Base-by-base conservation (phyloP, 2,329 filamentous ascomycete genomes). In the Daldinia sp. region DNA sequence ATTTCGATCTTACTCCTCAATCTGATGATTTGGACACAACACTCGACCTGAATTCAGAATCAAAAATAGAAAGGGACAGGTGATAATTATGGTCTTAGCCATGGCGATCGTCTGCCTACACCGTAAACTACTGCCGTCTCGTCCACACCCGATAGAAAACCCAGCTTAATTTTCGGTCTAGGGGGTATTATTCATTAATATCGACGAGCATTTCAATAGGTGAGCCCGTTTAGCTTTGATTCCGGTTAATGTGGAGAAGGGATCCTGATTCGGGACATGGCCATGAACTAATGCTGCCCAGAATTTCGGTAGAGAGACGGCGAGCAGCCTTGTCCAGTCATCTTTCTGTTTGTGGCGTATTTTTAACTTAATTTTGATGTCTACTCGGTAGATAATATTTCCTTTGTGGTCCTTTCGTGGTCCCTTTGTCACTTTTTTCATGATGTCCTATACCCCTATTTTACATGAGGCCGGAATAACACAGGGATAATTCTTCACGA, bases 241-340 rank as follows among this genome's bases (percentile, higher is more conserved):
- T 64, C 70, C 68, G 67, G 69, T 52, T 75, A 73, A 75, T 75
- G 67, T 73, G 63, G 64, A 67, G 59, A 68, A 64, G 23, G 29
- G 49, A 58, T 65, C 61, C 70, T 68, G 50, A 50, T 52, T 68
- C 69, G 68, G 69, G 71, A 72, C 62, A 72, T 70, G 66, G 35
- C 41, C 19, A 53, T 25, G 30, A 39, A 52, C 25, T 53, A 27
- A 39, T 58, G 39, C 27, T 30, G 49, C n/a, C 45, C 10, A 27
- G 32, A 17, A 25, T 29, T 51, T 55, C 47, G 50, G 34, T 47
- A 63, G 37, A 56, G 23, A 48, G 19, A 19, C 23, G 17, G 15
- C 23, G 19, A 11, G 32, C 19, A 43, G 29, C 55, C 55, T 62
- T 30, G 9, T 27, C 45, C 21, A 32, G 23, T 39, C 21, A 43